These are phyloP conservation scores for Sugiyamaella smithiae DNA, from an alignment of 805 yeast species.

Conservation along the genomic window DNA sequence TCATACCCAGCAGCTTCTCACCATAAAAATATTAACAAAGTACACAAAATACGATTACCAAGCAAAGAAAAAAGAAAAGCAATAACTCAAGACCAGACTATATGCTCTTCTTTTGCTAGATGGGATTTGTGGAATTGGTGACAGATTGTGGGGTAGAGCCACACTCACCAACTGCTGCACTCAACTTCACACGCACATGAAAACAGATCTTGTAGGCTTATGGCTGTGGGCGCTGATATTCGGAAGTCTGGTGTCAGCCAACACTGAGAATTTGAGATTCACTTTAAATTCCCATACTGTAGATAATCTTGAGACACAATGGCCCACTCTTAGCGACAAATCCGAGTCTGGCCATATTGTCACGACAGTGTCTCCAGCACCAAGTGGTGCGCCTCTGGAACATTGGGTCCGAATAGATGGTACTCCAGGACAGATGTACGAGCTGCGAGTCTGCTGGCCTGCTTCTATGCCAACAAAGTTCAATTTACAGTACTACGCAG, in stretches of 20 bases:
- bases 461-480: conserved; percentile 33
- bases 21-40: too few relatives aligned
- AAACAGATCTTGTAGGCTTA: too few relatives aligned
- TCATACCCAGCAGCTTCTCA: too few relatives aligned
- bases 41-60: too few relatives aligned
- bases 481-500: conserved; percentile 20
- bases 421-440: conserved; percentile 20
- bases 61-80: too few relatives aligned
- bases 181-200: too few relatives aligned
- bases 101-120: too few relatives aligned
- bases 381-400: conserved; percentile 3
- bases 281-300: not conserved
- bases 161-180: too few relatives aligned
- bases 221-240: not conserved
- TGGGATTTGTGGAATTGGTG: too few relatives aligned
- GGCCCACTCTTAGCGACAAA: not conserved
- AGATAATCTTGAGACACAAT: not conserved
- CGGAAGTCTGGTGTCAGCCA: not conserved
- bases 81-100: too few relatives aligned
- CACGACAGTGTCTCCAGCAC: conserved; percentile 6
- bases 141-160: too few relatives aligned
- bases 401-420: conserved; percentile 15
- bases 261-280: not conserved
- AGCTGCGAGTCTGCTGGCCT: conserved; percentile 36
- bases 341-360: not conserved